Evolutionary conservation across 257 asterid genomes (phyloP).

Genomic region (Eustoma russellianum): DNA sequence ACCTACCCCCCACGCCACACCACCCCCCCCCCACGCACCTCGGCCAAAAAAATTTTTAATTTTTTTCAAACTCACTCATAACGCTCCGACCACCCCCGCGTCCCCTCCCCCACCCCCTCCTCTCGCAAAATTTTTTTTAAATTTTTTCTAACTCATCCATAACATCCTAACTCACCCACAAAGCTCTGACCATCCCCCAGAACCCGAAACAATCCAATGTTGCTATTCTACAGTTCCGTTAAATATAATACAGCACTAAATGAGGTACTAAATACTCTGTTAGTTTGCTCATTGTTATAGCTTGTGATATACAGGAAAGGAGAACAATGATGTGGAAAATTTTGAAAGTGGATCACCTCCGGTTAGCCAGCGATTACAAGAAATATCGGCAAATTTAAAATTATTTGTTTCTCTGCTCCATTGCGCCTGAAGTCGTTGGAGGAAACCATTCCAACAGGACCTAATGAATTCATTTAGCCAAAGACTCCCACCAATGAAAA

Average conservation of each 20-base stretch:
- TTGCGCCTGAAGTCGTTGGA: constrained; percentile 25
- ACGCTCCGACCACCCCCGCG: no score
- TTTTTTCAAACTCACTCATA: no score
- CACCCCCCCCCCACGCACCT: no score
- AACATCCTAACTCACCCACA: no score
- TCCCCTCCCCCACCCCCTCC: no score
- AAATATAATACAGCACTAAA: background rate
- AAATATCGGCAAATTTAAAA: constrained; percentile 43
- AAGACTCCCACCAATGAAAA: constrained; percentile 49
- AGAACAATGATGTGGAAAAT: constrained; percentile 12
- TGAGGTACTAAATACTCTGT: background rate
- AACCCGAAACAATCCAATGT: no score
- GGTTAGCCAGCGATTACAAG: constrained; percentile 51
- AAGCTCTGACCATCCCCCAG: no score
- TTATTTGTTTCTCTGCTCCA: constrained; percentile 51
- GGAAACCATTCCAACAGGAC: constrained; percentile 17
- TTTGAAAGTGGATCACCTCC: constrained; percentile 42
- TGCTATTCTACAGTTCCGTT: no score
- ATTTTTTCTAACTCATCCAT: no score
- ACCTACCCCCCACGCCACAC: no score
- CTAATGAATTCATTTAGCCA: constrained; percentile 40
- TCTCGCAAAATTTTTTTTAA: no score
- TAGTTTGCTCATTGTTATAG: constrained; percentile 1
- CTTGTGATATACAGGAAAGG: constrained; percentile 26
- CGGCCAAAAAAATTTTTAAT: no score